These are phyloP conservation scores for Ramaria sp. DNA, from an alignment of 768 basidiomycete species.

Conservation along the genomic window DNA sequence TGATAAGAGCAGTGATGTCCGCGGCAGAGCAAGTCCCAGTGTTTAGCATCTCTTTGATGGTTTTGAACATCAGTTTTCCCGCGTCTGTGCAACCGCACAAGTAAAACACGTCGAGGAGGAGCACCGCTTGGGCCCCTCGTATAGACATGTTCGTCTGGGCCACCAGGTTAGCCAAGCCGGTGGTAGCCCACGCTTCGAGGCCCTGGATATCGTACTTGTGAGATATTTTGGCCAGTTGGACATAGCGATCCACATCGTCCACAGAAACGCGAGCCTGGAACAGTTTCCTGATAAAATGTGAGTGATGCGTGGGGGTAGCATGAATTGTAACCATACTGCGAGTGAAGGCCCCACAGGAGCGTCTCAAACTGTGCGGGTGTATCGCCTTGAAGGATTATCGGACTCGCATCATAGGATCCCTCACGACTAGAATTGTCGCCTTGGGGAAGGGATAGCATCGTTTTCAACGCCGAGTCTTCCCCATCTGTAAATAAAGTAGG, in stretches of 20 bases:
- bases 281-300: background rate
- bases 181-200: background rate
- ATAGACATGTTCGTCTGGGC: background rate
- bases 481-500: background rate
- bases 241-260: background rate
- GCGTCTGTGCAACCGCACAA: background rate
- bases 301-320: background rate
- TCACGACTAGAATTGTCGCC: background rate
- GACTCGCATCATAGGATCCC: background rate
- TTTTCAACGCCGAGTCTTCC: background rate
- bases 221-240: background rate
- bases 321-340: background rate
- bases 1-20: background rate
- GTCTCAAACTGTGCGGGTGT: background rate
- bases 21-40: background rate
- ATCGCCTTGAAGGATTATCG: background rate
- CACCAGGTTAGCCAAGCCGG: background rate
- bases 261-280: background rate
- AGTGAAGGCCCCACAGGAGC: background rate
- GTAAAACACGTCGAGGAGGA: background rate
- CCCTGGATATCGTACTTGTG: background rate
- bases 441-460: background rate
- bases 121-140: background rate
- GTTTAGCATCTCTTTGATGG: background rate
- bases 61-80: background rate